phyloP scores from a whole-genome alignment of 257 asterid genomes.

The Nicotiana obtusifolia region DNA sequence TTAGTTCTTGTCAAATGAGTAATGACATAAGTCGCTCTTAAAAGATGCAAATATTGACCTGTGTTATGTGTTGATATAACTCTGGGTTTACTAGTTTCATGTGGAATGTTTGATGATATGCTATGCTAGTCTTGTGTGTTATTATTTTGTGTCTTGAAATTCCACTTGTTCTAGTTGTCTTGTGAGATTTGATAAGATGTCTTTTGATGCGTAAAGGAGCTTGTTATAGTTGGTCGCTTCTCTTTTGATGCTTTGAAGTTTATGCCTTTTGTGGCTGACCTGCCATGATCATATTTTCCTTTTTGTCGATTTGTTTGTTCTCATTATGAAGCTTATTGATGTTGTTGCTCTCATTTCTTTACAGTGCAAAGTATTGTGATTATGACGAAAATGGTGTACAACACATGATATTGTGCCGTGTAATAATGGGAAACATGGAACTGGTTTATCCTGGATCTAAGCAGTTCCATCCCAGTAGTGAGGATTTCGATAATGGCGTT shows the following conservation, averaged over 20 bases:
- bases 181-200: background rate
- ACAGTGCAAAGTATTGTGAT: conserved; percentile 60
- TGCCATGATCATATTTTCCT: background rate
- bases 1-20: background rate
- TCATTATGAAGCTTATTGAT: background rate
- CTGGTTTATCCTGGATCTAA: conserved; percentile 59
- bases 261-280: background rate
- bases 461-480: conserved; percentile 86
- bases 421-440: conserved; percentile 67
- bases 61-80: background rate
- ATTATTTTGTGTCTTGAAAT: background rate
- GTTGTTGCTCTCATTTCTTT: background rate
- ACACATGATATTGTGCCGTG: conserved; percentile 54
- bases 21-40: background rate
- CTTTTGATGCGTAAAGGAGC: background rate
- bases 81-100: background rate
- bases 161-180: background rate
- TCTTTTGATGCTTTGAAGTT: background rate
- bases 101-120: background rate
- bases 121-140: background rate
- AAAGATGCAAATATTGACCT: background rate
- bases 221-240: background rate
- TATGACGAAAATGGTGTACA: conserved; percentile 80
- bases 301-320: background rate
- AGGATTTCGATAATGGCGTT: conserved; percentile 86